These are phyloP conservation scores for Protea cynaroides DNA, from an alignment of 164 flowering plant species.

Conservation along the genomic window DNA sequence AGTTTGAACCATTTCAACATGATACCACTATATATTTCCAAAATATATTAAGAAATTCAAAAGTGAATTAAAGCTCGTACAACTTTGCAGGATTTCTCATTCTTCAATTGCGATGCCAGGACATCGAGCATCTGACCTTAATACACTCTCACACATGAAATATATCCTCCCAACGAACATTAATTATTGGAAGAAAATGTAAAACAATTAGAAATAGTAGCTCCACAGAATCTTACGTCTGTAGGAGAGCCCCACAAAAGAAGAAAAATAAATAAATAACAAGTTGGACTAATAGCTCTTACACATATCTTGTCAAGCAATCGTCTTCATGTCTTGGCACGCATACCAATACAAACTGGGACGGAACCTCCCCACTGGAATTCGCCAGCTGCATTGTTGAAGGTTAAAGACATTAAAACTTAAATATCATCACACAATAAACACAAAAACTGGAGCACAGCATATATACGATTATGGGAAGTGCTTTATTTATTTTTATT, in stretches of 20 bases:
- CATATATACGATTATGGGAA: background rate
- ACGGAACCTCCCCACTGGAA: conserved; percentile 39
- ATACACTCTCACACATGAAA: background rate
- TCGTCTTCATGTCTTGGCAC: conserved; percentile 25
- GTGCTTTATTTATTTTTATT: no score
- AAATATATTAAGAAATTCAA: background rate
- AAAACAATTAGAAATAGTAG: background rate
- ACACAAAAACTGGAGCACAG: background rate
- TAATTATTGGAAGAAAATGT: background rate
- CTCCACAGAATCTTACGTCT: background rate
- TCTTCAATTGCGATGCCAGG: background rate
- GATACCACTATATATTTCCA: no score
- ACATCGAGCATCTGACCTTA: no score
- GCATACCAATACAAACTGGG: conserved; percentile 43
- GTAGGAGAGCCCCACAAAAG: background rate
- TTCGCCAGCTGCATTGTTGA: conserved; percentile 24
- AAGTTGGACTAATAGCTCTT: conserved; percentile 12
- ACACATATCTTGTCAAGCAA: conserved; percentile 65
- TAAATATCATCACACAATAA: background rate
- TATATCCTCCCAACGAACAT: no score
- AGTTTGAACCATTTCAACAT: background rate
- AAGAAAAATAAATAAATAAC: background rate
- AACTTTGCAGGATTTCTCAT: background rate
- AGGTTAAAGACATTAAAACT: background rate
- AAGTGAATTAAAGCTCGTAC: background rate